Evolutionary conservation across 73 alveolate species (phyloP).

Genomic region (Paramecium biaurelia): DNA sequence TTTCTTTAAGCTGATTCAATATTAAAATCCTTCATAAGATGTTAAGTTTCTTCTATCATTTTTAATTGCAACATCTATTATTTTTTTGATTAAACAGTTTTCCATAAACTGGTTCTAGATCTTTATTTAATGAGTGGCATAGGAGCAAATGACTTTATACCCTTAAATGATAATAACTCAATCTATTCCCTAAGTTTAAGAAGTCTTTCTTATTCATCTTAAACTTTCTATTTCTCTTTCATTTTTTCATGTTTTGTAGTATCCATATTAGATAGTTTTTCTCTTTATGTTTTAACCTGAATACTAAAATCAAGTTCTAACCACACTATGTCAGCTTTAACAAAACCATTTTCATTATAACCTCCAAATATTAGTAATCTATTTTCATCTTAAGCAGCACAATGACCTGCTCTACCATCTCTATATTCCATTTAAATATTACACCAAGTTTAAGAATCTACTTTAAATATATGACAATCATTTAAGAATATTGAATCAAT

Average conservation of each 20-base stretch:
- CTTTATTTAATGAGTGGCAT: conserved; percentile 6
- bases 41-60: conserved; percentile 13
- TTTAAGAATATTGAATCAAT: conserved; percentile 16
- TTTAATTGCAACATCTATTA: neutral
- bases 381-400: conserved; percentile 11
- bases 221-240: neutral
- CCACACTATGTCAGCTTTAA: neutral
- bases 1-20: neutral
- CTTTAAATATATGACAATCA: conserved; percentile 36
- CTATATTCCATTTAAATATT: conserved; percentile 1
- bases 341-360: conserved; percentile 15
- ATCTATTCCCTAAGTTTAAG: neutral
- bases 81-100: neutral
- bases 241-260: conserved; percentile 13
- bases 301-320: neutral
- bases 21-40: neutral
- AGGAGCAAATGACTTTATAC: conserved; percentile 30
- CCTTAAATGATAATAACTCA: neutral
- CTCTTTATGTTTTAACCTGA: neutral
- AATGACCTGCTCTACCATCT: conserved; percentile 57
- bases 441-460: conserved; percentile 24
- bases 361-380: conserved; percentile 8
- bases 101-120: neutral
- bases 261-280: neutral
- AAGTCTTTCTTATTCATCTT: neutral